phyloP scores from a whole-genome alignment of 345 rosid species.

The Cardiospermum halicacabum region DNA sequence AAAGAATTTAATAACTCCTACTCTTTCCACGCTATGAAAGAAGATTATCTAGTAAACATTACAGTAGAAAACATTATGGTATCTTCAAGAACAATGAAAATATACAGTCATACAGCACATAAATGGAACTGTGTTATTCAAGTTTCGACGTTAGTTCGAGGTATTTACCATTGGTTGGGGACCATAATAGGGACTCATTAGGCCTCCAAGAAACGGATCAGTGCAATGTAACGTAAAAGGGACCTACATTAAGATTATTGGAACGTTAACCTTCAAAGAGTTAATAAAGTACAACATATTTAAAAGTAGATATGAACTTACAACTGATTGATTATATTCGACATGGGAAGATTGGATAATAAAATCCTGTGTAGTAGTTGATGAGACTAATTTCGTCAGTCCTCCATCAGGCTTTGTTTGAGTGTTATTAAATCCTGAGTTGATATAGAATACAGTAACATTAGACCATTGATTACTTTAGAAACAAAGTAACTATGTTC shows the following conservation, averaged over 20 bases:
- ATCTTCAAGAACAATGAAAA: too few relatives aligned
- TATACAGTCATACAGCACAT: neutral
- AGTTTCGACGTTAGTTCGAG: neutral
- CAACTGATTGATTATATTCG: slow-evolving; percentile 29
- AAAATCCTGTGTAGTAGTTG: slow-evolving; percentile 43
- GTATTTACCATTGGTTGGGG: slow-evolving; percentile 48
- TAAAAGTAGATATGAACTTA: slow-evolving; percentile 24
- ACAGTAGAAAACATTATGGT: neutral
- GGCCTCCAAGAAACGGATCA: slow-evolving; percentile 49
- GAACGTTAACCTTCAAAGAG: slow-evolving; percentile 8
- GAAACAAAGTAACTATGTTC: neutral
- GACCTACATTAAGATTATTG: slow-evolving; percentile 30
- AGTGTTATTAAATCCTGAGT: slow-evolving; percentile 43
- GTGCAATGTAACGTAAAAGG: slow-evolving; percentile 39
- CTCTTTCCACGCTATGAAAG: neutral
- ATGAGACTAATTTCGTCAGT: slow-evolving; percentile 30
- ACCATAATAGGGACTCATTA: slow-evolving; percentile 38
- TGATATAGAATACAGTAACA: slow-evolving; percentile 9
- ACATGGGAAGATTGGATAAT: slow-evolving; percentile 44
- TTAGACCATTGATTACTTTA: neutral
- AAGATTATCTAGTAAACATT: neutral
- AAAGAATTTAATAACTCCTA: neutral
- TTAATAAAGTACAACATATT: slow-evolving; percentile 1
- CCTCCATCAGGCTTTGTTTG: slow-evolving; percentile 33
- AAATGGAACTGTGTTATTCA: neutral